Percentiles rank a stretch among this genome's conserved stretches.
These are phyloP conservation scores for Echium plantagineum DNA, from an alignment of 257 asterid genomes.

Conservation along the genomic window DNA sequence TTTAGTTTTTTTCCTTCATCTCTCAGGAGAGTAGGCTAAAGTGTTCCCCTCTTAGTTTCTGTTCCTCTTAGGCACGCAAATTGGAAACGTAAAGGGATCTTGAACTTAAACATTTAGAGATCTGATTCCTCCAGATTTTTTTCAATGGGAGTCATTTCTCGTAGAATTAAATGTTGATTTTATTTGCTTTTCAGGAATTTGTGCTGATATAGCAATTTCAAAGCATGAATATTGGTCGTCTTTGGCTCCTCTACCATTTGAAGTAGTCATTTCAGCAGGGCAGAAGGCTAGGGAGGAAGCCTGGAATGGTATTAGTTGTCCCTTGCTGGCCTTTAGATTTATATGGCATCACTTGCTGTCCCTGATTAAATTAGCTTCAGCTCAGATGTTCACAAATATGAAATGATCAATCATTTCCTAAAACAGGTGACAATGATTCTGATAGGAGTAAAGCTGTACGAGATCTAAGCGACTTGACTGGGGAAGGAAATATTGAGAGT, in stretches of 20 bases:
- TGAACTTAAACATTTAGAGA: not conserved
- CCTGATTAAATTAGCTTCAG: no score
- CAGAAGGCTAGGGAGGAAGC: slow-evolving; percentile 91
- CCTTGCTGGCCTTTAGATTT: slow-evolving; percentile 10
- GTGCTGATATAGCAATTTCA: slow-evolving; percentile 70
- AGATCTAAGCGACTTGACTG: slow-evolving; percentile 75
- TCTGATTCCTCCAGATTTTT: not conserved
- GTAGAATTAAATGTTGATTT: slow-evolving; percentile 8
- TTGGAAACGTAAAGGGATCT: not conserved
- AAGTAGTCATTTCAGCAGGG: slow-evolving; percentile 91
- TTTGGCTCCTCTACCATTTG: slow-evolving; percentile 96
- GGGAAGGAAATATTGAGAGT: slow-evolving; percentile 98
- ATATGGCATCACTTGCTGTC: no score
- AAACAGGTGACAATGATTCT: slow-evolving; percentile 38
- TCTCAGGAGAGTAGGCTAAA: not conserved
- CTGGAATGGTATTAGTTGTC: slow-evolving; percentile 57
- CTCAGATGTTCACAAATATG: not conserved
- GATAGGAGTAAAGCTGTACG: slow-evolving; percentile 39
- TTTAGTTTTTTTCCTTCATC: not conserved
- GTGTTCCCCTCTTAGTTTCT: slow-evolving; percentile 2
- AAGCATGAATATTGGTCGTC: slow-evolving; percentile 94
- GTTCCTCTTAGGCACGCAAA: not conserved
- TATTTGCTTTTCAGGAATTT: slow-evolving; percentile 53
- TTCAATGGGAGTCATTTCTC: not conserved
- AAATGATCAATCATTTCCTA: slow-evolving; percentile 13